Evolutionary conservation across 495 filamentous ascomycete species (phyloP), one percentile per base, ranked within the genome.

Genomic region (Penicillium robsamsonii): DNA sequence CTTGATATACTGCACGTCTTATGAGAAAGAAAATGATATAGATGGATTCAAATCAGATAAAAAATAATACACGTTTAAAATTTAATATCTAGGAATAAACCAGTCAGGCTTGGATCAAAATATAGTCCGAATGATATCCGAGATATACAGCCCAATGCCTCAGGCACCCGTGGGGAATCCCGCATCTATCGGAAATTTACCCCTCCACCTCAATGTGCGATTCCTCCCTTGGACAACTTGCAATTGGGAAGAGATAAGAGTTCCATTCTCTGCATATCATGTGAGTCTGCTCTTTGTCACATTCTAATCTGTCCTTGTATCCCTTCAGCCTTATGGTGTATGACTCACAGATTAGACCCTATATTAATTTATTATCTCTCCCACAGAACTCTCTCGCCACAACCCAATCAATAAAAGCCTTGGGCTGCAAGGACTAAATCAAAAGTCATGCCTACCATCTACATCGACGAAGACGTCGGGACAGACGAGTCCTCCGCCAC

Each of bases 391-490:
- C 51, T n/a, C 43, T 33, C 24, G 22, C 31, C 18, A 25, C 45
- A 47, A 31, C 27, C n/a, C 7, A 25, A 46, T 46, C 24, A 30
- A 25, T 31, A 5, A 43, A 41, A 27, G 25, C 25, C 25, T 27
- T n/a, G 5, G 11, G 29, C 30, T 52, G 35, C 37, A 52, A 52
- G 24, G 45, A 55, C 45, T 47, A 18, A 41, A 56, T 43, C 49
- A 13, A 29, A 48, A 45, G 63, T 27, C 52, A 73, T 81, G 73
- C 80, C 80, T 11, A 58, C 3, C 55, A 78, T 87, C 70, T 90
- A 92, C 73, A 80, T 95, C 59, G 91, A 95, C 78, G 86, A 90
- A 66, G 85, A 89, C 61, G 78, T 79, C 56, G 91, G 91, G 54
- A 74, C 77, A 55, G 91, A 96, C 78, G 84, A 85, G 58, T 61